A percentile compares a stretch with the other conserved stretches of the same genome.
These are phyloP conservation scores for Vitis labrusca DNA, from an alignment of 164 flowering plant species.

Conservation along the genomic window DNA sequence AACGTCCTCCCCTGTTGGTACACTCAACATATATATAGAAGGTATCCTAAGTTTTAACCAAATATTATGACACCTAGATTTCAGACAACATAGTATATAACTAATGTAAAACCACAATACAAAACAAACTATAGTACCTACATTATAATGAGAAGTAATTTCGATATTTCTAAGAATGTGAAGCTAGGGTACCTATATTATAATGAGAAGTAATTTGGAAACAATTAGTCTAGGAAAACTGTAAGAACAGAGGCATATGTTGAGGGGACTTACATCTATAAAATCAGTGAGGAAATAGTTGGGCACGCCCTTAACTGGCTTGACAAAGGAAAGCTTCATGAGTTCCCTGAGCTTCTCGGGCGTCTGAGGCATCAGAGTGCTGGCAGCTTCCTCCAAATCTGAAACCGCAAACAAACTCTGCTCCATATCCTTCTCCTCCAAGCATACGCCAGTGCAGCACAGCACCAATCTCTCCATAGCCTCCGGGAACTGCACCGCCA, in stretches of 20 bases:
- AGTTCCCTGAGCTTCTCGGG: slow-evolving; percentile 43
- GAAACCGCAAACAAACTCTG: slow-evolving; percentile 37
- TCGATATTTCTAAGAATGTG: no score
- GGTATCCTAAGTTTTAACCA: no score
- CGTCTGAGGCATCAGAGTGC: slow-evolving; percentile 48
- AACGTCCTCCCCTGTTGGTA: no score
- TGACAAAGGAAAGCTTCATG: slow-evolving; percentile 31
- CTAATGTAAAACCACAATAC: no score
- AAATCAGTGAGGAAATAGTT: slow-evolving; percentile 41
- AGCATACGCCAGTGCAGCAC: slow-evolving; percentile 49
- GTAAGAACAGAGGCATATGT: background rate
- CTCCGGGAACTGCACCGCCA: slow-evolving; percentile 43
- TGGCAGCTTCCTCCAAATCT: slow-evolving; percentile 39
- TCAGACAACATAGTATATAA: no score
- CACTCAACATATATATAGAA: no score
- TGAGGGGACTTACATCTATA: slow-evolving; percentile 33
- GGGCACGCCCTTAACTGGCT: slow-evolving; percentile 39
- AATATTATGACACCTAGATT: no score
- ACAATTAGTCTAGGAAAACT: background rate
- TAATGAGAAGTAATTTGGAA: background rate
- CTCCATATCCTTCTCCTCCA: slow-evolving; percentile 49
- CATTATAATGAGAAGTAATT: no score
- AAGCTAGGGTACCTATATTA: no score
- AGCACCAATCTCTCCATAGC: slow-evolving; percentile 40
- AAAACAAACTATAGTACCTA: no score